A percentile compares a stretch with the other conserved stretches of the same genome.
Evolutionary conservation across 2,329 filamentous ascomycete genomes (phyloP).

Genomic region (Colletotrichum costaricense): DNA sequence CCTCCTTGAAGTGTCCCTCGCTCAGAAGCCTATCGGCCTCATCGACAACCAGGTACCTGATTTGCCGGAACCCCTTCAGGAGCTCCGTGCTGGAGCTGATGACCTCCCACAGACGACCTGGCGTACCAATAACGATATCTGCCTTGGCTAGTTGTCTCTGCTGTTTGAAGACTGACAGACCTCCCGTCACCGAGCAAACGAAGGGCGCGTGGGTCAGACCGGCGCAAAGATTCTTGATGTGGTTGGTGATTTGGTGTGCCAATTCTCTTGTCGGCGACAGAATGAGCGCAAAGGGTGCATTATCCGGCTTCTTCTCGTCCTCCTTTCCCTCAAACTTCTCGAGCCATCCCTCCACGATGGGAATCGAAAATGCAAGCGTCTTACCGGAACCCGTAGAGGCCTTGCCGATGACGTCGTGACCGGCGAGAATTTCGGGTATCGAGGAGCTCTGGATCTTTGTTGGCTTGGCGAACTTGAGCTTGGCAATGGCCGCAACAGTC

Average conservation of each 20-base stretch:
- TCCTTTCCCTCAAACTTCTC: conserved; percentile 47
- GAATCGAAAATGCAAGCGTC: conserved; percentile 93
- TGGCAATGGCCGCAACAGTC: conserved; percentile 79
- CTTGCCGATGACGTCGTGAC: conserved; percentile 94
- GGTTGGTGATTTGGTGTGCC: conserved; percentile 89
- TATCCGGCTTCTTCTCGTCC: conserved; percentile 43
- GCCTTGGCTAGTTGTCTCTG: conserved; percentile 85
- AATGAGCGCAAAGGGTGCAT: conserved; percentile 78
- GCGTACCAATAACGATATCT: conserved; percentile 93
- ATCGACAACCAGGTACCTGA: conserved; percentile 89
- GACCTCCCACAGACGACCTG: conserved; percentile 94
- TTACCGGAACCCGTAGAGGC: conserved; percentile 97
- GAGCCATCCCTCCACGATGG: conserved; percentile 88
- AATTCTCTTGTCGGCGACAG: conserved; percentile 93
- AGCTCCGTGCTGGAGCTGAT: conserved; percentile 80
- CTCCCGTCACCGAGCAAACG: conserved; percentile 91
- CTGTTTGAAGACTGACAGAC: conserved; percentile 94
- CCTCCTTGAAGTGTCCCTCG: conserved; percentile 94
- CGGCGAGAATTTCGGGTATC: conserved; percentile 85
- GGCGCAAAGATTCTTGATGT: conserved; percentile 80
- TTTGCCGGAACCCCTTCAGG: conserved; percentile 75
- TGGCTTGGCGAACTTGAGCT: conserved; percentile 82
- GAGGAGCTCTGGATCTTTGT: conserved; percentile 83
- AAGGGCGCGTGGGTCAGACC: conserved; percentile 71
- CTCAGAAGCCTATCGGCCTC: conserved; percentile 94